Conservation (phyloP, 805 yeast species). For the Starmera amethionina region DNA sequence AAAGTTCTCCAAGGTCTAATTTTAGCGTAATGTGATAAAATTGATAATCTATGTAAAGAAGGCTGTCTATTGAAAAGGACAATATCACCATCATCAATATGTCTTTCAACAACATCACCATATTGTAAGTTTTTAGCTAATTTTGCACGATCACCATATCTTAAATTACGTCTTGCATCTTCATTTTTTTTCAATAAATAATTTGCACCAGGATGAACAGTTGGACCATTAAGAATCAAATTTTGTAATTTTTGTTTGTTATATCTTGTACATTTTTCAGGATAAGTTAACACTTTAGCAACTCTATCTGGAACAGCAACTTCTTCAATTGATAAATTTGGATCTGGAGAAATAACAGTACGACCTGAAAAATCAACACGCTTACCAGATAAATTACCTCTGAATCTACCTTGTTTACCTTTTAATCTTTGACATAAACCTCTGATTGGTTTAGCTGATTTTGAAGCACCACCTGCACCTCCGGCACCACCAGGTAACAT, state of each 20-base stretch:
- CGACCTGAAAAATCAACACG: slow-evolving; percentile 98
- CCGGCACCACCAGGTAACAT: slow-evolving; percentile 60
- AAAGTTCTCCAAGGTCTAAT: slow-evolving; percentile 98
- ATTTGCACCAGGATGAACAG: slow-evolving; percentile 92
- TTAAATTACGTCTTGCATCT: slow-evolving; percentile 73
- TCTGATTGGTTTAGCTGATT: slow-evolving; percentile 66
- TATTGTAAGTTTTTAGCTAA: slow-evolving; percentile 66
- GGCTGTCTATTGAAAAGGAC: slow-evolving; percentile 97
- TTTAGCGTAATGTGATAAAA: slow-evolving; percentile 90
- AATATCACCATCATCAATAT: slow-evolving; percentile 93
- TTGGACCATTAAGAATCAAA: slow-evolving; percentile 77
- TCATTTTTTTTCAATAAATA: slow-evolving; percentile 78
- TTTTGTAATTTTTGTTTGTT: slow-evolving; percentile 69
- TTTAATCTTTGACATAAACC: slow-evolving; percentile 95
- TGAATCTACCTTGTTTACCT: slow-evolving; percentile 97
- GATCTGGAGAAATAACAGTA: slow-evolving; percentile 98
- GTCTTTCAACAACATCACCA: slow-evolving; percentile 95
- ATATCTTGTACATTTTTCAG: slow-evolving; percentile 87
- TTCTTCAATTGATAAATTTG: slow-evolving; percentile 87
- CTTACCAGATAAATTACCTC: slow-evolving; percentile 97
- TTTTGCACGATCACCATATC: slow-evolving; percentile 77
- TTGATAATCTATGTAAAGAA: slow-evolving; percentile 88
- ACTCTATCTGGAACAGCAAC: slow-evolving; percentile 98
- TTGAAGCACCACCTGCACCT: slow-evolving; percentile 40
- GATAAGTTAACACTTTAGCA: slow-evolving; percentile 91